Evolutionary conservation across 2,329 filamentous ascomycete genomes (phyloP).

Genomic region (Capronia americana): DNA sequence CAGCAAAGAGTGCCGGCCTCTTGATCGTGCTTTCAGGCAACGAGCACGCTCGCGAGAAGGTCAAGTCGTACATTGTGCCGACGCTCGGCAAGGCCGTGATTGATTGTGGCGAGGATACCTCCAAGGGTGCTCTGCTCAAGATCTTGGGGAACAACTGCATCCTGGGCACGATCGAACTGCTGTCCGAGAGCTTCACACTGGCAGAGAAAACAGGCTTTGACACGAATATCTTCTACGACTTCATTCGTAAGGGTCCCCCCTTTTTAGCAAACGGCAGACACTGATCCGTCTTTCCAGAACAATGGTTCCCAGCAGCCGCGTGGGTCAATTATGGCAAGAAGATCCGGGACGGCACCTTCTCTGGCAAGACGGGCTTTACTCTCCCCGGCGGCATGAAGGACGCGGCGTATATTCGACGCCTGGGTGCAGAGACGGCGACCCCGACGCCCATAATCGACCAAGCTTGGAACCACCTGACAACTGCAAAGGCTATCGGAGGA

Average conservation of each 20-base stretch:
- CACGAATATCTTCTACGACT: constrained; percentile 19
- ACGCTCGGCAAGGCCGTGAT: constrained; percentile 22
- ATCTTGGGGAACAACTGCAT: constrained; percentile 22
- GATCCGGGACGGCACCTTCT: constrained; percentile 19
- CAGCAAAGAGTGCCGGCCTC: constrained; percentile 19
- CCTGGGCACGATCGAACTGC: constrained; percentile 20
- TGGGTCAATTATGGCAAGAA: constrained; percentile 25
- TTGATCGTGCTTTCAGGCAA: constrained; percentile 16
- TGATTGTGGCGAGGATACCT: constrained; percentile 21
- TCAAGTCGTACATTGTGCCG: constrained; percentile 22
- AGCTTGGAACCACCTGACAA: constrained; percentile 22
- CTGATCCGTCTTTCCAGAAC: constrained; percentile 11
- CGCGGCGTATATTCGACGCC: constrained; percentile 16
- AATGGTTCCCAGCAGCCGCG: constrained; percentile 22
- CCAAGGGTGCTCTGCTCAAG: constrained; percentile 17
- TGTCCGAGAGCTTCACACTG: constrained; percentile 21
- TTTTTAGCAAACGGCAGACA: neutral
- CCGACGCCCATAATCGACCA: constrained; percentile 21
- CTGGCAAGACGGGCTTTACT: constrained; percentile 21
- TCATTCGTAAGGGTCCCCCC: constrained; percentile 9
- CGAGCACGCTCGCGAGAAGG: neutral
- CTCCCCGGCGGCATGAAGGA: constrained; percentile 23
- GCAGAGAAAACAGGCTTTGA: constrained; percentile 23
- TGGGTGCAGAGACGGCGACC: constrained; percentile 17
- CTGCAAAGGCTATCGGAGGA: constrained; percentile 16